A percentile compares a stretch with the other conserved stretches of the same genome.
Conservation (phyloP, 1,284 basidiomycete genomes). For the Moesziomyces parantarcticus region DNA sequence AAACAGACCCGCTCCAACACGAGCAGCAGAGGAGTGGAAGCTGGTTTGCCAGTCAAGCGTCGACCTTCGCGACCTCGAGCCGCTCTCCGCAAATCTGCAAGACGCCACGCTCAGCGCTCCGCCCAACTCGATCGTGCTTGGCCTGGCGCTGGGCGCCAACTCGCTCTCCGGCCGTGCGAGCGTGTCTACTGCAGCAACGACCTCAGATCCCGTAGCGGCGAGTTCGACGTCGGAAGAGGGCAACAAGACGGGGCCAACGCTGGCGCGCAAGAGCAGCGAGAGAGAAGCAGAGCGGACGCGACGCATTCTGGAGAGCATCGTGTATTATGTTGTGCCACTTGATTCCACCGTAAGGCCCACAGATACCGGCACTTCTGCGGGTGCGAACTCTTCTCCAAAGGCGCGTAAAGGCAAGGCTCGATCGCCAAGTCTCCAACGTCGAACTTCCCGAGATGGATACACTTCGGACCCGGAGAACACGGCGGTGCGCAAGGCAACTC, state of each 20-base stretch:
- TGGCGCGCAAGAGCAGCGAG: conserved; percentile 22
- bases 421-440: conserved; percentile 14
- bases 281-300: conserved; percentile 29
- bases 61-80: conserved; percentile 37
- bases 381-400: neutral
- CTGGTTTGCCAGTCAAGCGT: conserved; percentile 20
- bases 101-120: conserved; percentile 15
- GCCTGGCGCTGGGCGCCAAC: conserved; percentile 35
- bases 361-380: neutral
- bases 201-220: neutral
- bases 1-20: neutral
- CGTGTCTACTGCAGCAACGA: neutral
- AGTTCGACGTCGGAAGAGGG: neutral
- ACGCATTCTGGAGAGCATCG: conserved; percentile 31
- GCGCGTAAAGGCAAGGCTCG: neutral
- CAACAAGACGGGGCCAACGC: conserved; percentile 9
- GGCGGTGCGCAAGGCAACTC: conserved; percentile 6
- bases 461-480: conserved; percentile 43
- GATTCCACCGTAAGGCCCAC: neutral
- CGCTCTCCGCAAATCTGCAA: conserved; percentile 23
- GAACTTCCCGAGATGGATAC: conserved; percentile 28
- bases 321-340: conserved; percentile 34
- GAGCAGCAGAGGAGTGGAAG: conserved; percentile 20
- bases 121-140: conserved; percentile 40
- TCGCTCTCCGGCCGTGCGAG: conserved; percentile 31